These are phyloP conservation scores for Triglochin maritima DNA, from an alignment of 106 monocot species.

Conservation along the genomic window DNA sequence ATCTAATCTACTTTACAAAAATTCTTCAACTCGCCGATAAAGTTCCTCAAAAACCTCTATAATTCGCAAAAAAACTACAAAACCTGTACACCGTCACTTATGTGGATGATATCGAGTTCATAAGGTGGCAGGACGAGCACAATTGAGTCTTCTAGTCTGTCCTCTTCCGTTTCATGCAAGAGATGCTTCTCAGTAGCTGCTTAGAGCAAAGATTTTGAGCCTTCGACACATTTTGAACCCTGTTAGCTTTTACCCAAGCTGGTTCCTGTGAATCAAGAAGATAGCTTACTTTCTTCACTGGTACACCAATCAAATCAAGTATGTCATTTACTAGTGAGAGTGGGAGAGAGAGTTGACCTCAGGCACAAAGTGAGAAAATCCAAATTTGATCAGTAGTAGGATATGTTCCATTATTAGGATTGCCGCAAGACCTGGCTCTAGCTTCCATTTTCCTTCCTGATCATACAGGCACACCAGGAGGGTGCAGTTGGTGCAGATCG, in stretches of 20 bases:
- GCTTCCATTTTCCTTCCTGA: slow-evolving; percentile 86
- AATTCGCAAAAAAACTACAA: no score
- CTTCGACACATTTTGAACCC: slow-evolving; percentile 37
- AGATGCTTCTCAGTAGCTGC: slow-evolving; percentile 62
- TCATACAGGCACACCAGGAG: slow-evolving; percentile 82
- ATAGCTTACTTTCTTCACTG: background rate
- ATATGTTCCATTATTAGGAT: slow-evolving; percentile 53
- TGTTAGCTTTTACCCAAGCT: slow-evolving; percentile 72
- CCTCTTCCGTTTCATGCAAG: slow-evolving; percentile 30
- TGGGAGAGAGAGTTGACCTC: slow-evolving; percentile 32
- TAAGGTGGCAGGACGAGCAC: no score
- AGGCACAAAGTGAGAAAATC: slow-evolving; percentile 57
- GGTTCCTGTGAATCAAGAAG: slow-evolving; percentile 48
- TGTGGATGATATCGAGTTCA: no score
- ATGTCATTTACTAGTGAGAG: background rate
- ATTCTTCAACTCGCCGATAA: no score
- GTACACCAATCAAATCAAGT: no score
- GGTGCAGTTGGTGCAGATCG: slow-evolving; percentile 87
- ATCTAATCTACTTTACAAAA: no score
- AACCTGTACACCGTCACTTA: no score
- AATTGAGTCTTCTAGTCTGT: background rate
- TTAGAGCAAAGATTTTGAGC: slow-evolving; percentile 59
- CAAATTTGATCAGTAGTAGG: slow-evolving; percentile 55
- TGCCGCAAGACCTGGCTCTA: slow-evolving; percentile 73
- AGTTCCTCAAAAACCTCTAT: no score